These are phyloP conservation scores for Fraxinus platypoda DNA, from an alignment of 305 asterid genomes.

Conservation along the genomic window DNA sequence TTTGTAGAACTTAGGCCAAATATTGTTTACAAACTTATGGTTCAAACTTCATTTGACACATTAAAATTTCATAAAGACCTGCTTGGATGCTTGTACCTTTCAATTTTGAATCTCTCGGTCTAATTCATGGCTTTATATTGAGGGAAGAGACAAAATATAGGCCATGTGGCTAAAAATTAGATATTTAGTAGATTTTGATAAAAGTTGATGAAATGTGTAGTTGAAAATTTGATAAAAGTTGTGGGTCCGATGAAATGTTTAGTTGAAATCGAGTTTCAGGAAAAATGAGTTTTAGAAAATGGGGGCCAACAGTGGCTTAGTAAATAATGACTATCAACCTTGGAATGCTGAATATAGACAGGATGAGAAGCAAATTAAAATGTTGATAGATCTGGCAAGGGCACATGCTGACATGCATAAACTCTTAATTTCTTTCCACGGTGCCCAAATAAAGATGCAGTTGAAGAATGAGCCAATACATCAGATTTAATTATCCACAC, in stretches of 20 bases:
- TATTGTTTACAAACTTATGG: background rate
- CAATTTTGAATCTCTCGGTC: background rate
- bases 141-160: background rate
- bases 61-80: background rate
- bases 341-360: background rate
- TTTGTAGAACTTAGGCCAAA: background rate
- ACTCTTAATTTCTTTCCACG: background rate
- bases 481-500: background rate
- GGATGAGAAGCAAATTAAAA: background rate
- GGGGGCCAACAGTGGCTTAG: background rate
- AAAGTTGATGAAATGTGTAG: background rate
- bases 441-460: constrained; percentile 1
- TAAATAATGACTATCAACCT: constrained; percentile 2
- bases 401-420: background rate
- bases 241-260: background rate
- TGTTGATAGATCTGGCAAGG: background rate
- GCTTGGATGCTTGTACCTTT: background rate
- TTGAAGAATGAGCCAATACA: constrained; percentile 4
- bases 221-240: background rate
- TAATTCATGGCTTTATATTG: background rate
- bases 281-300: background rate
- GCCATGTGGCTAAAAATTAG: background rate
- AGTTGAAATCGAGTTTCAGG: background rate
- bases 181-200: background rate
- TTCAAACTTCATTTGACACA: background rate